phyloP scores from a whole-genome alignment of 176 grass and related monocot species.

The Tuctoria greenei region DNA sequence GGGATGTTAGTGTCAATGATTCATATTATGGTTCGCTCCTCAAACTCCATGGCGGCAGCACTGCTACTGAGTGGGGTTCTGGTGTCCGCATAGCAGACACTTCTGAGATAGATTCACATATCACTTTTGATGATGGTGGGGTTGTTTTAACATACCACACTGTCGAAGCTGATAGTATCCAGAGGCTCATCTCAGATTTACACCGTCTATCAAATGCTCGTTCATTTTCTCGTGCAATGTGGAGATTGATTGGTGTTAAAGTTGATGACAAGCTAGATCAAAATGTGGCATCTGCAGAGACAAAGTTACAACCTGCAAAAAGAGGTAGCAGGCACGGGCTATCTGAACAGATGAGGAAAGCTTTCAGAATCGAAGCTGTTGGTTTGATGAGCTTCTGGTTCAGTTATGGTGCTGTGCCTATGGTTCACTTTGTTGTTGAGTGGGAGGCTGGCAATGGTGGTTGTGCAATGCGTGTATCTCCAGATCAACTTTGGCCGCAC shows the following conservation, averaged over 20 bases:
- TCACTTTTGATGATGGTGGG: conserved; percentile 77
- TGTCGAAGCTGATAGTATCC: conserved; percentile 82
- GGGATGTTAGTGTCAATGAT: conserved; percentile 87
- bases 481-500: conserved; percentile 95
- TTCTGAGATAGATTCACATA: conserved; percentile 83
- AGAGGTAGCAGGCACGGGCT: conserved; percentile 51
- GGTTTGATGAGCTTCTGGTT: conserved; percentile 93
- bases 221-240: conserved; percentile 68
- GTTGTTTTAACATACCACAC: conserved; percentile 69
- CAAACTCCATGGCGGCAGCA: conserved; percentile 68
- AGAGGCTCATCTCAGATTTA: conserved; percentile 76
- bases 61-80: conserved; percentile 63
- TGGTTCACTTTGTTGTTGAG: conserved; percentile 90
- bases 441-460: conserved; percentile 74
- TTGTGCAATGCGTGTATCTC: conserved; percentile 85
- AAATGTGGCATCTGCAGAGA: conserved; percentile 30
- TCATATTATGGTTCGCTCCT: conserved; percentile 70
- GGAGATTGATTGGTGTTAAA: conserved; percentile 66
- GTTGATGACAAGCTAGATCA: conserved; percentile 60
- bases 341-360: conserved; percentile 72
- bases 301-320: conserved; percentile 41
- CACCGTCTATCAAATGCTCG: conserved; percentile 72
- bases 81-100: conserved; percentile 71
- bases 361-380: conserved; percentile 91
- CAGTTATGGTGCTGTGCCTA: conserved; percentile 70